Percentiles rank a stretch among this genome's conserved stretches.
These are phyloP conservation scores for Saitozyma sp. DNA, from an alignment of 768 basidiomycete genomes.

Conservation along the genomic window DNA sequence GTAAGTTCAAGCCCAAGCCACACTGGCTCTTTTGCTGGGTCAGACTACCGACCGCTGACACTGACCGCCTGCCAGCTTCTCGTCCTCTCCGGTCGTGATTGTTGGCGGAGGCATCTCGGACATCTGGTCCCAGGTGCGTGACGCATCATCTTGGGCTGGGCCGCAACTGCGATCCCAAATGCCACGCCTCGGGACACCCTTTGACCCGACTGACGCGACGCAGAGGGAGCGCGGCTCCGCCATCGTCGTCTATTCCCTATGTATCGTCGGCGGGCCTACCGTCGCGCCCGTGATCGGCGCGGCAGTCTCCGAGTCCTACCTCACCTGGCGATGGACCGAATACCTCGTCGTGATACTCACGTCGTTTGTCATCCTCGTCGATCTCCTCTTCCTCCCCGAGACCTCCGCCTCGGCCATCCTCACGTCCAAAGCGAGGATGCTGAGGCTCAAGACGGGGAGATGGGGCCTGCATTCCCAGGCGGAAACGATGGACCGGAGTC, in stretches of 20 bases:
- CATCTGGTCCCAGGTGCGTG: no score
- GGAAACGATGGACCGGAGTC: no score
- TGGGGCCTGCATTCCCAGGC: conserved; percentile 45
- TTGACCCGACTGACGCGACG: no score
- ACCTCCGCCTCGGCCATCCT: conserved; percentile 51
- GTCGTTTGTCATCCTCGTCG: conserved; percentile 31
- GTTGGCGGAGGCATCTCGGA: no score
- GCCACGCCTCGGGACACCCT: no score
- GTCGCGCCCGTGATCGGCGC: conserved; percentile 49
- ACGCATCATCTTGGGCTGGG: no score
- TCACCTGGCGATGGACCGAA: conserved; percentile 54
- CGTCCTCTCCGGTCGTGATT: no score
- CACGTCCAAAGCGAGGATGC: conserved; percentile 44
- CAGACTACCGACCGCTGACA: no score
- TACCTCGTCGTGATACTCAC: conserved; percentile 51
- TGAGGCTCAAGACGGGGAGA: conserved; percentile 40
- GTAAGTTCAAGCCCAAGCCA: conserved; percentile 1
- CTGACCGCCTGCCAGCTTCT: no score
- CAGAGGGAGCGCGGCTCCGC: conserved; percentile 39
- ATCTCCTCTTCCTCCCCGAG: conserved; percentile 48
- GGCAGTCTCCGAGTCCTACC: conserved; percentile 39
- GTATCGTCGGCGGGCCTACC: conserved; percentile 51
- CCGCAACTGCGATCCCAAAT: no score
- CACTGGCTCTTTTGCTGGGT: no score
- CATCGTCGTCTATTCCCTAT: conserved; percentile 50